A percentile compares a stretch with the other conserved stretches of the same genome.
phyloP scores from a whole-genome alignment of 2,329 filamentous ascomycete species.

The Aureobasidium sp. region DNA sequence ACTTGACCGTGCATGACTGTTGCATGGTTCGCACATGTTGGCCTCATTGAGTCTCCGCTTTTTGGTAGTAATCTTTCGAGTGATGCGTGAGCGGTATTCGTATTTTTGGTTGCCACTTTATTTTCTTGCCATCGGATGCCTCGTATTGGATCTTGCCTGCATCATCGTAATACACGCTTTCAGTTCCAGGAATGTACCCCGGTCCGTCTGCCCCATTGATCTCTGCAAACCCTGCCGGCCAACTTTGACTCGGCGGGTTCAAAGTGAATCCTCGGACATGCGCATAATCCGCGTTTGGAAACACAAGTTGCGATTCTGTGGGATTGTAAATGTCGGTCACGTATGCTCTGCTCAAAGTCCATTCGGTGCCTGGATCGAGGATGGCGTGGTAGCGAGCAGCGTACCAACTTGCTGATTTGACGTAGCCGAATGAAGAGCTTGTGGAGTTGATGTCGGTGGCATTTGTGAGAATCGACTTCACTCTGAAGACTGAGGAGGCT shows the following conservation, averaged over 20 bases:
- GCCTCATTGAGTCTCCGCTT: no score
- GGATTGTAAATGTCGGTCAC: background rate
- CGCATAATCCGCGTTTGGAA: background rate
- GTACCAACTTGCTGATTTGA: background rate
- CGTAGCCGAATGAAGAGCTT: background rate
- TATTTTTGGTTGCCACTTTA: background rate
- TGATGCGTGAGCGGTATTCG: no score
- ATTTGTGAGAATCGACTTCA: background rate
- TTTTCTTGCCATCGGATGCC: background rate
- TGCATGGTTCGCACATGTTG: no score
- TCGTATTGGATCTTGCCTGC: background rate
- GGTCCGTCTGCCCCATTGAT: background rate
- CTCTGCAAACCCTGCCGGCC: background rate
- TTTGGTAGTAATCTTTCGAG: no score
- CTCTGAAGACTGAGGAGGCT: background rate
- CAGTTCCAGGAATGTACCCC: background rate
- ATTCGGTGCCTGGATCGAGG: no score
- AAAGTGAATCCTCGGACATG: background rate
- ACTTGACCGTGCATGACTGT: no score
- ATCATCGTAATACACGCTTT: background rate
- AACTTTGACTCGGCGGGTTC: background rate
- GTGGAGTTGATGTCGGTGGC: background rate
- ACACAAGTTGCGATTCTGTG: background rate
- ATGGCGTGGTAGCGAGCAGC: background rate
- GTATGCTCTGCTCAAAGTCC: no score